Evolutionary conservation across 1,284 basidiomycete genomes (phyloP).

Genomic region (Exobasidium cylindrosporum): DNA sequence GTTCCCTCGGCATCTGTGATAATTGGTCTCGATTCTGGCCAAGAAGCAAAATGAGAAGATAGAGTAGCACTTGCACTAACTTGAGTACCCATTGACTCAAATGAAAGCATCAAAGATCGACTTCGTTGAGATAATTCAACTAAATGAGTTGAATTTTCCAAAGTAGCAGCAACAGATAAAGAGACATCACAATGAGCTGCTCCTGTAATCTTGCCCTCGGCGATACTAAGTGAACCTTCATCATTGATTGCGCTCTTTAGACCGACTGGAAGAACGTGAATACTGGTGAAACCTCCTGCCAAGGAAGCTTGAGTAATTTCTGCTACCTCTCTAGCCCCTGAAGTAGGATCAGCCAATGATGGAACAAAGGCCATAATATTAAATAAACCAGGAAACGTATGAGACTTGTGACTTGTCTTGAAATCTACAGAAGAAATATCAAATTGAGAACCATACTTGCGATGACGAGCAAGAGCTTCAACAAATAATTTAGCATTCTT

Average conservation of each 20-base stretch:
- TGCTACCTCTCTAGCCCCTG: slow-evolving; percentile 65
- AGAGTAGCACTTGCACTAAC: slow-evolving; percentile 59
- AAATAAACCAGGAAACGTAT: slow-evolving; percentile 87
- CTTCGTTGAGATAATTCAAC: slow-evolving; percentile 40
- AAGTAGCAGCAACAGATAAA: slow-evolving; percentile 44
- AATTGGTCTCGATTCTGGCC: slow-evolving; percentile 88
- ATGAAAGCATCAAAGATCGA: slow-evolving; percentile 46
- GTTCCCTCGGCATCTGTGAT: slow-evolving; percentile 89
- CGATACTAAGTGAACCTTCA: slow-evolving; percentile 31
- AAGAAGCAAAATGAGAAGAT: slow-evolving; percentile 82
- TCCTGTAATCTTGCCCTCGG: slow-evolving; percentile 46
- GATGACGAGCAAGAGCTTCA: slow-evolving; percentile 76
- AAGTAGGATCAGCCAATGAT: slow-evolving; percentile 60
- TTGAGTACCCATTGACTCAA: slow-evolving; percentile 36
- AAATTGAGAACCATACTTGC: slow-evolving; percentile 68
- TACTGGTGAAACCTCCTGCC: slow-evolving; percentile 47
- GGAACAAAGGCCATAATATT: slow-evolving; percentile 89
- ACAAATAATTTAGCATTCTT: slow-evolving; percentile 97
- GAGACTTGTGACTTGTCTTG: slow-evolving; percentile 84
- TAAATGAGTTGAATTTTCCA: slow-evolving; percentile 32
- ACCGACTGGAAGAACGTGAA: slow-evolving; percentile 41
- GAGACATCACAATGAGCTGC: slow-evolving; percentile 48
- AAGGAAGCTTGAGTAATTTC: slow-evolving; percentile 45
- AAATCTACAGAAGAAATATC: slow-evolving; percentile 87
- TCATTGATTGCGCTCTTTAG: slow-evolving; percentile 30